Base-by-base conservation (phyloP, 305 asterid species). In the Solanum chacoense region DNA sequence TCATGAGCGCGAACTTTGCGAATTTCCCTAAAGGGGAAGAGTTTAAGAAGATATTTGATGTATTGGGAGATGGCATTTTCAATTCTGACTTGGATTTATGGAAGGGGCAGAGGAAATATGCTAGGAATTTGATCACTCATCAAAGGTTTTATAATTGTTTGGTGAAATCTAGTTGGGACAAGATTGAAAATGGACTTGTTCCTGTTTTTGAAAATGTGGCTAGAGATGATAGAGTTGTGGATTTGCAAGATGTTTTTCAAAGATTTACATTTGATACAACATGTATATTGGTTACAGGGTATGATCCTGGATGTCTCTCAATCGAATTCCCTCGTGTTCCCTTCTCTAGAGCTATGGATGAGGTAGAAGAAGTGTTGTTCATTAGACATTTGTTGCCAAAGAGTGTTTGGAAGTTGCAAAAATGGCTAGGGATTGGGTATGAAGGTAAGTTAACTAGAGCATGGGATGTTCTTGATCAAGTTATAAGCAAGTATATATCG, bases 31-130 rank as follows among this genome's bases (percentile, higher is more conserved):
- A 95, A 63, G 96, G 96, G 7, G 88, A 93, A 7, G 80, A 90
- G 29, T 95, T 93, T 74, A 89, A 67, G 38, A 92, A 94, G 65
- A 94, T 94, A 11, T 94, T 95, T 31, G 94, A 94, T 8, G 92
- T 93, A 36, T 78, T 94, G 50, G 95, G 96, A 10, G 94, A 93
- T 22, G 95, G 95, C 67, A 94, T 94, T 75, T 95, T 95, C 92
- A 94, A 93, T 78, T 88, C 95, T 0, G 98, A 92, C 16, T 16
- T 88, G 12, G 94, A 94, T 24, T 55, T 86, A 55, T 95, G 98
- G 98, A 87, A 88, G 88, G 74, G 3, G 12, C 96, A 95, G 69
- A 80, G 98, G 87, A 93, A 89, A 67, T 89, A 45, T 13, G 89
- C 95, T 10, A 34, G 91, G 85, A 91, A 63, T 10, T 74, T 94